phyloP scores from a whole-genome alignment of 2,329 filamentous ascomycete genomes.

The Ophiognomonia clavigignenti-juglandacearum region DNA sequence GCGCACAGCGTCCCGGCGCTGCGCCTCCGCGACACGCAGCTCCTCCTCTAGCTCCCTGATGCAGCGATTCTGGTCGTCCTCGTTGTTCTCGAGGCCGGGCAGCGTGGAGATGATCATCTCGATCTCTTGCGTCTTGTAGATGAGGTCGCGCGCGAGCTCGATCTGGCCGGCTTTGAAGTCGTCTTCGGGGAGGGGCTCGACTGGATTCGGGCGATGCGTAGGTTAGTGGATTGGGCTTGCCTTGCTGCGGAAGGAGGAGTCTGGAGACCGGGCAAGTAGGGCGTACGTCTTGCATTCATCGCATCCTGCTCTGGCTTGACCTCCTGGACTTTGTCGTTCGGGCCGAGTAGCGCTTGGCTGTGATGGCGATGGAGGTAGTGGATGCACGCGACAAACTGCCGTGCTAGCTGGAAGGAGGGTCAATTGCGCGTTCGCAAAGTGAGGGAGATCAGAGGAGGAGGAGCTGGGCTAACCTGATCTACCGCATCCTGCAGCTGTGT shows the following conservation, averaged over 20 bases:
- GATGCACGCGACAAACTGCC: constrained; percentile 63
- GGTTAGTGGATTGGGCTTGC: not conserved
- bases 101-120: constrained; percentile 70
- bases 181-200: constrained; percentile 57
- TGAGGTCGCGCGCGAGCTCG: constrained; percentile 71
- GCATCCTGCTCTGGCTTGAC: constrained; percentile 49
- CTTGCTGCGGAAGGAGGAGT: no score
- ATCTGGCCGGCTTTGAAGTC: constrained; percentile 63
- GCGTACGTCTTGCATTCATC: constrained; percentile 39
- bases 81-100: constrained; percentile 73
- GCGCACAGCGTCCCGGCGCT: constrained; percentile 57
- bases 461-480: constrained; percentile 58
- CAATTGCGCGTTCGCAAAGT: not conserved
- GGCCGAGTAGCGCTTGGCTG: constrained; percentile 55
- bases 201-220: constrained; percentile 30
- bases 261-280: not conserved
- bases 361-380: constrained; percentile 66
- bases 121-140: constrained; percentile 78
- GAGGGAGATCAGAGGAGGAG: not conserved
- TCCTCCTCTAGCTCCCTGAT: constrained; percentile 63
- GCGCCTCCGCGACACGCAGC: constrained; percentile 56
- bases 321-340: constrained; percentile 55
- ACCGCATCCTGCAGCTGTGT: constrained; percentile 83
- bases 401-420: constrained; percentile 47
- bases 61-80: constrained; percentile 67